Evolutionary conservation across 164 flowering plant genomes (phyloP), one percentile per base, ranked within the genome.

Genomic region (Protea cynaroides): DNA sequence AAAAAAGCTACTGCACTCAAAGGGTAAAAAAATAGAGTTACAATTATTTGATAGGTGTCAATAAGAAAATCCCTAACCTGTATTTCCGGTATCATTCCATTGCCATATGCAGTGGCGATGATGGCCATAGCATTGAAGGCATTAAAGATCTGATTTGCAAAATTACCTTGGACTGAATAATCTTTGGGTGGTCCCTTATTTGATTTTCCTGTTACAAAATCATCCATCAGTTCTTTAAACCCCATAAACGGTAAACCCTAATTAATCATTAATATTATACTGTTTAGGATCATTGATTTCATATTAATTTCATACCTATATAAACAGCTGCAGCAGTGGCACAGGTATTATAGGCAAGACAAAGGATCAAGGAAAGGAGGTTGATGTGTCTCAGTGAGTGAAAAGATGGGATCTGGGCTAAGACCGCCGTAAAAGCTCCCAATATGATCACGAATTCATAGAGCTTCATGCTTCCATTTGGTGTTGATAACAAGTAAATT

Each of bases 391-490:
- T 74, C 9, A 94, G 76, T 8, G 99, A 89, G 76, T 94, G 99
- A 56, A 94, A 94, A 17, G 99, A 94, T 52, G 97, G 99, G 66
- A 94, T 63, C 73, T 94, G 96, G 47, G 93, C 97, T 61, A 94
- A 79, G 47, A 89, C 72, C 81, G 91, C 63, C 83, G 83, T 82
- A 19, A 91, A 59, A 50, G 76, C 63, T 65, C 97, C 97, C 59
- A 87, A 89, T 68, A 91, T 82, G 7, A 80, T 70, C 14, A 94
- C 79, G 65, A 91, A 94, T 51, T 84, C 76, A 66, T 78, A 90
- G 0, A 91, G 80, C 78, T 94, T 82, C 95, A 91, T 83, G 0
- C 25, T 57, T 5, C 90, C 96, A 62, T 77, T 38, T 70, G 95
- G 85, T 7, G 47, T 71, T 9, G 76, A 80, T 8, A 91, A 63